A percentile compares a stretch with the other conserved stretches of the same genome.
These are phyloP conservation scores for Tolypocladium nubicola DNA, from an alignment of 2,329 filamentous ascomycete genomes.

Conservation along the genomic window DNA sequence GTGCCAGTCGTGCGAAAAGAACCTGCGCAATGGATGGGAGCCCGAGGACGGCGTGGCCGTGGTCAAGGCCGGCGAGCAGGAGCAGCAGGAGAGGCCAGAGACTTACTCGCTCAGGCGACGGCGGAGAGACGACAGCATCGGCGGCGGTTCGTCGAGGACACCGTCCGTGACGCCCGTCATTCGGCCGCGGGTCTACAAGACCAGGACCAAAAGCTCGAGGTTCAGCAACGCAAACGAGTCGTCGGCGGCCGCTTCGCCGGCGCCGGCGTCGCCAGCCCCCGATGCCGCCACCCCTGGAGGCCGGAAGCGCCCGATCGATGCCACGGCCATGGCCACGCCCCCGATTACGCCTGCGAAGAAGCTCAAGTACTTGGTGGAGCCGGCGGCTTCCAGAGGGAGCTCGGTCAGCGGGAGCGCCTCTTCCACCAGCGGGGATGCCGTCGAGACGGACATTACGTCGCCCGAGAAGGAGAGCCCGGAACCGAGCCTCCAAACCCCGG, in stretches of 20 bases:
- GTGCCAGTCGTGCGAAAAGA: constrained; percentile 74
- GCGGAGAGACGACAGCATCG: constrained; percentile 38
- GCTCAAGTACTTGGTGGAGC: constrained; percentile 22
- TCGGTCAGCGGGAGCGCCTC: constrained; percentile 20
- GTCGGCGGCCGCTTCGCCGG: constrained; percentile 17
- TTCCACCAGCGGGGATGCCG: constrained; percentile 15
- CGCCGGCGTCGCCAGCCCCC: constrained; percentile 13
- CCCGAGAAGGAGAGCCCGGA: constrained; percentile 38
- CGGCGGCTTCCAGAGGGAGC: constrained; percentile 25
- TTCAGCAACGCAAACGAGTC: constrained; percentile 21
- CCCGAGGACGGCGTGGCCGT: constrained; percentile 34
- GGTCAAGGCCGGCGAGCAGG: constrained; percentile 43
- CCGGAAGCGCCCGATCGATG: constrained; percentile 30
- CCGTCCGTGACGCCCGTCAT: constrained; percentile 47
- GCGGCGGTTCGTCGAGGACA: constrained; percentile 38
- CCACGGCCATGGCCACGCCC: constrained; percentile 39
- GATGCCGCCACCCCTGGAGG: constrained; percentile 13
- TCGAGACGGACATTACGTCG: constrained; percentile 36
- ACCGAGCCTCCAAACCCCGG: constrained; percentile 18
- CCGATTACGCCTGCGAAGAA: constrained; percentile 45
- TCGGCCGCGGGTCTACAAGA: constrained; percentile 37
- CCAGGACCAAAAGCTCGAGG: constrained; percentile 20
- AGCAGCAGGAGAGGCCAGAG: constrained; percentile 26
- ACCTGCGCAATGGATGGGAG: constrained; percentile 73
- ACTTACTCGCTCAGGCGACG: constrained; percentile 47